These are phyloP conservation scores for Cercospora citrullina DNA, from an alignment of 2,329 filamentous ascomycete species.

Conservation along the genomic window DNA sequence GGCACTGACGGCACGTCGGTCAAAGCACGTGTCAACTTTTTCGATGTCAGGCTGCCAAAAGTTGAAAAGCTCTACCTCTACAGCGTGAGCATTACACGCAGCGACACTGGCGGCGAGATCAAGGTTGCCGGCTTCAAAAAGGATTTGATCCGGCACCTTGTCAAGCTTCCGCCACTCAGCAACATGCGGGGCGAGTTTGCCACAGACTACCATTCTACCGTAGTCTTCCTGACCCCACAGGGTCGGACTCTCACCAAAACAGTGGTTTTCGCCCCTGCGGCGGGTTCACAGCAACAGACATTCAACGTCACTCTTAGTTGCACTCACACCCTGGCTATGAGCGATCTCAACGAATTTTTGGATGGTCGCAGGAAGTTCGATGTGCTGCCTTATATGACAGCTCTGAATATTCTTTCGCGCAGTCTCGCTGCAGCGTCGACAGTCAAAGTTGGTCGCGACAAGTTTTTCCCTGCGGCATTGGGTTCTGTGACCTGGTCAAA, in stretches of 20 bases:
- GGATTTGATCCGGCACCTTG: not conserved
- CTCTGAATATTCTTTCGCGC: conserved; percentile 10
- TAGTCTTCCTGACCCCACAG: not conserved
- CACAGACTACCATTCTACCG: not conserved
- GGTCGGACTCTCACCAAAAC: not conserved
- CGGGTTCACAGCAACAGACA: not conserved
- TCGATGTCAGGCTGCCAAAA: not conserved
- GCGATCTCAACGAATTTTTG: not conserved
- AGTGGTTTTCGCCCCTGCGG: not conserved
- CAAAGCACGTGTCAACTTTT: conserved; percentile 2
- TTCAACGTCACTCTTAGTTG: not conserved
- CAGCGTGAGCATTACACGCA: not conserved
- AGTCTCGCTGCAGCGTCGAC: not conserved
- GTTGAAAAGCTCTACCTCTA: not conserved
- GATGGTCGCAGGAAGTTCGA: not conserved
- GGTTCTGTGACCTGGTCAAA: not conserved
- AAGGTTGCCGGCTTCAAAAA: not conserved
- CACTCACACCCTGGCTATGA: not conserved
- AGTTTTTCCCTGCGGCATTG: not conserved
- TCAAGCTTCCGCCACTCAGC: not conserved
- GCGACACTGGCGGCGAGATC: not conserved
- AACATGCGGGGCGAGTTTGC: not conserved
- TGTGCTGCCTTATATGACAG: not conserved
- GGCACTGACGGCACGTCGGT: not conserved
- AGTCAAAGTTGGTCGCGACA: not conserved